phyloP scores from a whole-genome alignment of 1,284 basidiomycete species.

The Termitomyces sp. region DNA sequence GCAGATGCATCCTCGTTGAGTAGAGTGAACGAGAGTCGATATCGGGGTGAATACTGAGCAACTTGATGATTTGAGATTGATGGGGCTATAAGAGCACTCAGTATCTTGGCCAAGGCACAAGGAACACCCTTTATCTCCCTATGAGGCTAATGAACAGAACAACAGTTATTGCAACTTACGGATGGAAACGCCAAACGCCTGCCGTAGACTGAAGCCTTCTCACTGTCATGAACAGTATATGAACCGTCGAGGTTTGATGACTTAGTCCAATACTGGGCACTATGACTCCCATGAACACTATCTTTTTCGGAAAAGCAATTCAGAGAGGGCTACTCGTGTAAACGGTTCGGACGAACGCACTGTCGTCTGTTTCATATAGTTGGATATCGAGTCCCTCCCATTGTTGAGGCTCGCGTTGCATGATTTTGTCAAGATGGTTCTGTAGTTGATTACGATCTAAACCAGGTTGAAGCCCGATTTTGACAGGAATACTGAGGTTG shows the following conservation, averaged over 20 bases:
- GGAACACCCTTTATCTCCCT: conserved; percentile 6
- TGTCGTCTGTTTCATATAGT: conserved; percentile 7
- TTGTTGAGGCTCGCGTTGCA: conserved; percentile 22
- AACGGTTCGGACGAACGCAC: conserved; percentile 19
- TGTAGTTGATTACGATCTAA: conserved; percentile 21
- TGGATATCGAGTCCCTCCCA: conserved; percentile 39
- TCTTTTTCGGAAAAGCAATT: background rate
- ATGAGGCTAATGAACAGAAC: background rate
- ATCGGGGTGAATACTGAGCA: conserved; percentile 72
- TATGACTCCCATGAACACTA: background rate
- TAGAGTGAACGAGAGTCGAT: conserved; percentile 78
- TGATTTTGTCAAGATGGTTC: conserved; percentile 19
- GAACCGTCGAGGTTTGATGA: background rate
- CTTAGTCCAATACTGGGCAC: background rate
- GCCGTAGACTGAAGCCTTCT: conserved; percentile 16
- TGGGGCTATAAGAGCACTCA: conserved; percentile 48
- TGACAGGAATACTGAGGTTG: conserved; percentile 48
- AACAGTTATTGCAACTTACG: conserved; percentile 15
- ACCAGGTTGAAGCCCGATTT: conserved; percentile 40
- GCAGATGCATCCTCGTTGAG: conserved; percentile 81
- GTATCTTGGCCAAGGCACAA: conserved; percentile 32
- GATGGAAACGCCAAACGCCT: conserved; percentile 26
- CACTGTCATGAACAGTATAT: conserved; percentile 16
- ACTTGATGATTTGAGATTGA: conserved; percentile 51
- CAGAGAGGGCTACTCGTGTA: background rate